Evolutionary conservation across 2,329 filamentous ascomycete genomes (phyloP), one percentile per base, ranked within the genome.

Genomic region (Harringtonia aguacate): DNA sequence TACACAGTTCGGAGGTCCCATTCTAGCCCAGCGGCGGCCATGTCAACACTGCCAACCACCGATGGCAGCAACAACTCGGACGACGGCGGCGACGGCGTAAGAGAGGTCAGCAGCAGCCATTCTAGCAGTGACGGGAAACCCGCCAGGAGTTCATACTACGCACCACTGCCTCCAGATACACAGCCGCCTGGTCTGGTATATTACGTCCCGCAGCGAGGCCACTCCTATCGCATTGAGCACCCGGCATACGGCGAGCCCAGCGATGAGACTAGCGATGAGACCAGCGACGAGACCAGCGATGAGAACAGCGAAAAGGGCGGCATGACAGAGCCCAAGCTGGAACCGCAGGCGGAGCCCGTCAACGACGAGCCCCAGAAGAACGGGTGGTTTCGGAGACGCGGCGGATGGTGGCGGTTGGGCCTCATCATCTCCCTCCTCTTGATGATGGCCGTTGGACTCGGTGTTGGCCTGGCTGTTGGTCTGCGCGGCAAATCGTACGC

Each of bases 401-500:
- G 59, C 4, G 54, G 61, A 2, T 63, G 63, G 55, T 62, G 56
- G n/a, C 52, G 65, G 12, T 39, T 66, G 31, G 47, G 52, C 0
- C 36, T 63, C 9, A 43, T 58, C 3, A 33, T 57, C 1, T 44
- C 60, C 9, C 22, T 67, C 4, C 36, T 61, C 13, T 39, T 61
- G 8, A 50, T 58, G 7, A 45, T 65, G 36, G 51, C 61, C 8
- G 54, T 66, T 4, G 66, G 58, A 1, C 45, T 71, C 28, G 58
- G 60, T 0, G 55, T 67, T 27, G 68, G 67, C 0, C 51, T 71
- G 24, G 56, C 61, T 0, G 41, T 69, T 30, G 67, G 67, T 1
- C 44, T 68, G 44, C 59, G 58, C 27, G 57, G 17, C 17, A 35
- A n/a, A n/a, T n/a, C n/a, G n/a, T n/a, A n/a, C n/a, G n/a, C n/a